phyloP scores from a whole-genome alignment of 345 rosid species.

The Aquilaria yunnanensis region DNA sequence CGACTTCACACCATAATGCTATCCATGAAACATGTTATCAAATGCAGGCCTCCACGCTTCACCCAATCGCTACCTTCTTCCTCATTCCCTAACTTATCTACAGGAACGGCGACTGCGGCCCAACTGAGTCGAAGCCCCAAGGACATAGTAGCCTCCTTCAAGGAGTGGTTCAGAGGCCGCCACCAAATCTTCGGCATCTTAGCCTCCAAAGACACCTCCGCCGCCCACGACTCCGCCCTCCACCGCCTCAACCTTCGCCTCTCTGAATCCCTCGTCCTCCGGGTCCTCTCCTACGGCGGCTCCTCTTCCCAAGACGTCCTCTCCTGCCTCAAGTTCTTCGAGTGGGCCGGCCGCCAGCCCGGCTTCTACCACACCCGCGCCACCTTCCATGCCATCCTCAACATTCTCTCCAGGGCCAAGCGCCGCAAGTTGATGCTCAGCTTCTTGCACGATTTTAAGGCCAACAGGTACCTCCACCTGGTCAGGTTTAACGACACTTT shows the following conservation, averaged over 20 bases:
- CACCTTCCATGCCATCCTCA: slow-evolving; percentile 63
- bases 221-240: slow-evolving; percentile 27
- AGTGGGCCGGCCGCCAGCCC: slow-evolving; percentile 79
- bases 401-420: slow-evolving; percentile 51
- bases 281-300: slow-evolving; percentile 47
- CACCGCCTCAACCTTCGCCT: slow-evolving; percentile 43
- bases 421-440: slow-evolving; percentile 34
- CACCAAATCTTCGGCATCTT: slow-evolving; percentile 43
- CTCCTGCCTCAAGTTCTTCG: slow-evolving; percentile 79
- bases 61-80: too few relatives aligned
- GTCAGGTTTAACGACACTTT: slow-evolving; percentile 44
- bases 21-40: too few relatives aligned
- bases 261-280: slow-evolving; percentile 47
- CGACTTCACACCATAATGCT: too few relatives aligned
- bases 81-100: too few relatives aligned
- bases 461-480: slow-evolving; percentile 7
- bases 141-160: slow-evolving; percentile 34
- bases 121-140: slow-evolving; percentile 13
- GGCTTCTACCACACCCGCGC: slow-evolving; percentile 57
- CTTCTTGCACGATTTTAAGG: slow-evolving; percentile 23
- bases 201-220: slow-evolving; percentile 9
- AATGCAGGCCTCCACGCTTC: too few relatives aligned
- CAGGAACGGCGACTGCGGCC: too few relatives aligned
- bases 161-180: slow-evolving; percentile 50
- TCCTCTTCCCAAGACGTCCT: slow-evolving; percentile 31